Percentiles rank a stretch among this genome's conserved stretches.
Evolutionary conservation across 345 rosid genomes (phyloP).

Genomic region (Lenwebbia sp.): DNA sequence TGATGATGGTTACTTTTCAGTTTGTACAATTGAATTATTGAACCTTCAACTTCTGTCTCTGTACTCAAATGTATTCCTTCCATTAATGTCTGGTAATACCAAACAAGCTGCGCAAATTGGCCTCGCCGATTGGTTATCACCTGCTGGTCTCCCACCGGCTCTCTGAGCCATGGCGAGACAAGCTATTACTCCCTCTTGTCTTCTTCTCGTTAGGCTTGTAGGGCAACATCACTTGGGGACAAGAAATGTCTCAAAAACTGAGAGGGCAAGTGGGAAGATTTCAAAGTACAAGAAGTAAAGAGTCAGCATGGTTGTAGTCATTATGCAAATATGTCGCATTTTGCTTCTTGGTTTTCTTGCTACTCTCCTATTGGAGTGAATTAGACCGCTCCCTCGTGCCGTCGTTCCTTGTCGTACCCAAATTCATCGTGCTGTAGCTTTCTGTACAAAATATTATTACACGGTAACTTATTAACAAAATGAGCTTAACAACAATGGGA

Average conservation of each 20-base stretch:
- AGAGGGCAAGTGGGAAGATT: neutral
- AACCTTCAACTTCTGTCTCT: neutral
- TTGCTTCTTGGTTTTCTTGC: neutral
- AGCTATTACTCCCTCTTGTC: neutral
- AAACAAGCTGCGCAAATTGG: neutral
- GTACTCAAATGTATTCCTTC: neutral
- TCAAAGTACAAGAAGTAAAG: neutral
- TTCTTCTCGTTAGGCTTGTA: neutral
- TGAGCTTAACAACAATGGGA: neutral
- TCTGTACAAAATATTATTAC: neutral
- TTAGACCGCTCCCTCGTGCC: neutral
- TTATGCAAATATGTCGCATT: neutral
- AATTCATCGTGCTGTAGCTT: neutral
- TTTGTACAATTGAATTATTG: neutral
- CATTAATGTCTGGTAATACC: neutral
- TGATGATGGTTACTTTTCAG: neutral
- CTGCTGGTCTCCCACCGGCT: neutral
- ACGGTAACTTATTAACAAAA: neutral
- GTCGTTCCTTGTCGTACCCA: neutral
- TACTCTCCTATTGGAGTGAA: neutral
- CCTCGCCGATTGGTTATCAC: neutral
- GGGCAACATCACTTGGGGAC: neutral
- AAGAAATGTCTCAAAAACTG: neutral
- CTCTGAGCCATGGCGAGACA: neutral
- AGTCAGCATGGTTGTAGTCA: neutral